Conservation (phyloP, 768 basidiomycete genomes). For the Pleurotus ostreatus region DNA sequence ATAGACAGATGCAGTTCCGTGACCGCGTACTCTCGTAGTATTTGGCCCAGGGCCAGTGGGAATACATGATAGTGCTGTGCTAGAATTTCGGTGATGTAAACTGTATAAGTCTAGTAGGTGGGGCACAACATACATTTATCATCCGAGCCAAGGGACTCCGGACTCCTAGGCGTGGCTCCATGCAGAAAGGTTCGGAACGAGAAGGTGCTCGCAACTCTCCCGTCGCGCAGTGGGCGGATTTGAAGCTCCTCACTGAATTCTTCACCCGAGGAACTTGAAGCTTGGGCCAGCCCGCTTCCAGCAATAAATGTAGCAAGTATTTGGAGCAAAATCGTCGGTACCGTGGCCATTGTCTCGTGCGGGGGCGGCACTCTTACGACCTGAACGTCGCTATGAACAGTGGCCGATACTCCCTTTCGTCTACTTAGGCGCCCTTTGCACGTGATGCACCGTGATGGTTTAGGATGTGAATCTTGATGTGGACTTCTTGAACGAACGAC, state of each 20-base stretch:
- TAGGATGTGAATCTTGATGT: too few species aligned
- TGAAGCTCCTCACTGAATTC: constrained; percentile 43
- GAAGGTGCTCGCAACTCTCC: constrained; percentile 78
- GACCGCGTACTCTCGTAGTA: constrained; percentile 80
- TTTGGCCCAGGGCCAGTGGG: constrained; percentile 82
- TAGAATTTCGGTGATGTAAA: constrained; percentile 19
- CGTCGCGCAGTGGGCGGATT: constrained; percentile 64
- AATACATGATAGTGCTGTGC: constrained; percentile 87
- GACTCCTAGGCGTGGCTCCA: constrained; percentile 52
- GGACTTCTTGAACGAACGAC: too few species aligned
- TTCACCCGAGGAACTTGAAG: constrained; percentile 28
- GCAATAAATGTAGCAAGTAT: neutral
- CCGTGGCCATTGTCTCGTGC: neutral
- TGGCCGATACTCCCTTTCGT: too few species aligned
- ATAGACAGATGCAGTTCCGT: constrained; percentile 87
- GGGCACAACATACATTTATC: constrained; percentile 35
- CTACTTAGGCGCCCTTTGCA: too few species aligned
- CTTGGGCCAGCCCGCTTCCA: constrained; percentile 11
- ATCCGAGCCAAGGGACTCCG: constrained; percentile 45
- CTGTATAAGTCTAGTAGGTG: too few species aligned
- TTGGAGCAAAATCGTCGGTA: neutral
- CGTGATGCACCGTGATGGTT: too few species aligned
- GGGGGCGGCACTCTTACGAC: too few species aligned
- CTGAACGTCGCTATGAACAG: too few species aligned
- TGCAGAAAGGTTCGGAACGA: constrained; percentile 66